Evolutionary conservation across 129 eudicot species (phyloP).

Genomic region (Ambrosia trifida): DNA sequence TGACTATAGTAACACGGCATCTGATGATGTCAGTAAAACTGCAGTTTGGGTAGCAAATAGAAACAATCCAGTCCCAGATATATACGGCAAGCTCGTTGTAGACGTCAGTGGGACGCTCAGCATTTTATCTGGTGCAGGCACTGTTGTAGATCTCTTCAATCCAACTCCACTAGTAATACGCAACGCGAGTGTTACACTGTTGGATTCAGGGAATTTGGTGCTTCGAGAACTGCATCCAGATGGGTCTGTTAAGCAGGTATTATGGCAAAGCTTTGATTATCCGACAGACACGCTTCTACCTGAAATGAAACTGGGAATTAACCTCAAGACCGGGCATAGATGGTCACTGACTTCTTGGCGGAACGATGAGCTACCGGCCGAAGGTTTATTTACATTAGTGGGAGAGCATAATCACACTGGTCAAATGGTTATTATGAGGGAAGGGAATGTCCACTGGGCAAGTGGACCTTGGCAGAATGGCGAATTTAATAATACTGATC

Average conservation of each 20-base stretch:
- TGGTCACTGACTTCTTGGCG: slow-evolving; percentile 35
- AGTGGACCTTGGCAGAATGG: slow-evolving; percentile 43
- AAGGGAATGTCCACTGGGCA: slow-evolving; percentile 27
- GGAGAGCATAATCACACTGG: slow-evolving; percentile 22
- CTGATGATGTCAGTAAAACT: neutral
- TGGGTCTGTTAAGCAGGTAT: slow-evolving; percentile 17
- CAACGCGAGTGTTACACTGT: slow-evolving; percentile 26
- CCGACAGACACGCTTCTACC: slow-evolving; percentile 42
- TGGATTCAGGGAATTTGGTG: slow-evolving; percentile 44
- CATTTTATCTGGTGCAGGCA: slow-evolving; percentile 14
- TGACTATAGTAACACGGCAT: neutral
- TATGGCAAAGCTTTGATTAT: slow-evolving; percentile 53
- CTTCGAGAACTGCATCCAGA: slow-evolving; percentile 25
- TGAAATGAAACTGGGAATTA: slow-evolving; percentile 27
- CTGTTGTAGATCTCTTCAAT: slow-evolving; percentile 3
- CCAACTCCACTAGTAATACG: neutral
- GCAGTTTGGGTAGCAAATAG: slow-evolving; percentile 55
- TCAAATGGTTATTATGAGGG: slow-evolving; percentile 33
- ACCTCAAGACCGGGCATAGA: slow-evolving; percentile 21
- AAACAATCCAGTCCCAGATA: slow-evolving; percentile 31
- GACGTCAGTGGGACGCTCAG: slow-evolving; percentile 11
- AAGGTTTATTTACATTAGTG: slow-evolving; percentile 35
- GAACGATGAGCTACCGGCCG: slow-evolving; percentile 30
- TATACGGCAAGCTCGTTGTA: slow-evolving; percentile 2
- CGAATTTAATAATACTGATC: slow-evolving; percentile 11